These are phyloP conservation scores for Knoxdaviesia capensis DNA, from an alignment of 2,329 filamentous ascomycete species.

Conservation along the genomic window DNA sequence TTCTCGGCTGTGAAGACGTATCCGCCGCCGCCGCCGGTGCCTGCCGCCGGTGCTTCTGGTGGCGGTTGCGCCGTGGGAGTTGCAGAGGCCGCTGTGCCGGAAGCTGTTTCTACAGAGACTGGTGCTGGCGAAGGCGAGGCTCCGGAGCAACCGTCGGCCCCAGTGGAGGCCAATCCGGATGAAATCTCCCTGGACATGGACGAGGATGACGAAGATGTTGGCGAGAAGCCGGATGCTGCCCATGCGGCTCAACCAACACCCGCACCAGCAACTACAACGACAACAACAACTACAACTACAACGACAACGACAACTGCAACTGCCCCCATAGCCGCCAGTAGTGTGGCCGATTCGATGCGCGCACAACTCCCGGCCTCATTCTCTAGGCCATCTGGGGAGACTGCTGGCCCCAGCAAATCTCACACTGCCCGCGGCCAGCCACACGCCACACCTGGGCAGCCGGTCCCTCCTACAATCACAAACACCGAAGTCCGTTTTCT, in stretches of 20 bases:
- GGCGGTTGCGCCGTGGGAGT: too few relatives aligned
- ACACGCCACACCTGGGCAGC: slow-evolving; percentile 29
- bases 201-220: slow-evolving; percentile 21
- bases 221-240: too few relatives aligned
- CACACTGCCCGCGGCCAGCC: slow-evolving; percentile 9
- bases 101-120: too few relatives aligned
- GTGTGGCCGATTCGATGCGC: slow-evolving; percentile 43
- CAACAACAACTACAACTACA: slow-evolving; percentile 5
- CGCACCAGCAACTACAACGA: neutral
- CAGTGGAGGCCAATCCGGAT: slow-evolving; percentile 30
- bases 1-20: slow-evolving; percentile 52
- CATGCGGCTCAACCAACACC: slow-evolving; percentile 4
- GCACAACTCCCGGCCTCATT: slow-evolving; percentile 64
- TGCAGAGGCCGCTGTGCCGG: too few relatives aligned
- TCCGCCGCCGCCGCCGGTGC: slow-evolving; percentile 5
- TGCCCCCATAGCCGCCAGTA: slow-evolving; percentile 4
- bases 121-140: neutral
- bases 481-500: slow-evolving; percentile 73
- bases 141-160: neutral
- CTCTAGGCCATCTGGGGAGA: too few relatives aligned
- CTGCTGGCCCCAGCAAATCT: slow-evolving; percentile 15
- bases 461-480: slow-evolving; percentile 49
- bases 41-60: too few relatives aligned
- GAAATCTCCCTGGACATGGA: slow-evolving; percentile 53
- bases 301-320: neutral